A percentile compares a stretch with the other conserved stretches of the same genome.
These are phyloP conservation scores for Fusarium xylarioides DNA, from an alignment of 2,329 filamentous ascomycete genomes.

Conservation along the genomic window DNA sequence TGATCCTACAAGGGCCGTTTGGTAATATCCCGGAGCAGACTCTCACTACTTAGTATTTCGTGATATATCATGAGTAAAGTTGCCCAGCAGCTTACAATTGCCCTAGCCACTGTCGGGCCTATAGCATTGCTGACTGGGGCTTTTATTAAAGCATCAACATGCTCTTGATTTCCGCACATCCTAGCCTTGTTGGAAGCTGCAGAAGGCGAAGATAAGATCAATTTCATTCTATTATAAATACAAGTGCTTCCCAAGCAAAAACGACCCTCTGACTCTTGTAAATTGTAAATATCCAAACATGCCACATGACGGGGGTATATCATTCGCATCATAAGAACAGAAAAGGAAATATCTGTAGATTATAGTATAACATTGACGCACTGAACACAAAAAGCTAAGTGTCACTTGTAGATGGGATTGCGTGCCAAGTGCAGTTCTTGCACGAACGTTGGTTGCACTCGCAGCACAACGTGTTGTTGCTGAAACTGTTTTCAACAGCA, in stretches of 20 bases:
- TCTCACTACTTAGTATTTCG: neutral
- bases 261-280: neutral
- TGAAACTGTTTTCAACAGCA: neutral
- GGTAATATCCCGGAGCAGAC: neutral
- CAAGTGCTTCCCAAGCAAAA: neutral
- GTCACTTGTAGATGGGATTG: neutral
- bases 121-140: neutral
- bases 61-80: neutral
- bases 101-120: neutral
- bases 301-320: constrained; percentile 12
- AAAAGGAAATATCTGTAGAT: neutral
- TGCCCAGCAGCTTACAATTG: neutral
- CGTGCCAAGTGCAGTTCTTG: neutral
- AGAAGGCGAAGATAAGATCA: neutral
- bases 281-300: neutral
- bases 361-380: neutral
- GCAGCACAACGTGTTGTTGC: constrained; percentile 8
- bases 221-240: neutral
- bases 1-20: neutral
- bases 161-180: neutral
- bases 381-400: neutral
- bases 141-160: neutral
- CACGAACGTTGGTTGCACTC: constrained; percentile 21
- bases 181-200: neutral
- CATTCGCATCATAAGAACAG: neutral